Percentiles rank a stretch among this genome's conserved stretches.
These are phyloP conservation scores for Fusarium sterilihyphosum DNA, from an alignment of 2,329 filamentous ascomycete species.

Conservation along the genomic window DNA sequence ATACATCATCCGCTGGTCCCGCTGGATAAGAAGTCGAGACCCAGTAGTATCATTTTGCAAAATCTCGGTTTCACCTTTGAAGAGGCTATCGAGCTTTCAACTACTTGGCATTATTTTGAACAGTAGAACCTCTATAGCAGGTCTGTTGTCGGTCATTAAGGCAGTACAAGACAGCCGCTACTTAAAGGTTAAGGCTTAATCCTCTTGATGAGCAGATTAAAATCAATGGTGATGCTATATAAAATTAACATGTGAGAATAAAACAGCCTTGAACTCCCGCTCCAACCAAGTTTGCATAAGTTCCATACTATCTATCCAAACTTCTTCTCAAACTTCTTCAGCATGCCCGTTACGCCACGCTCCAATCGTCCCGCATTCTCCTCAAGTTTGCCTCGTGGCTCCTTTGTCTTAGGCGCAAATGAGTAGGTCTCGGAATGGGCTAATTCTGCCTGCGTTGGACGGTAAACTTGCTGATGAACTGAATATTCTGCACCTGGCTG, in stretches of 20 bases:
- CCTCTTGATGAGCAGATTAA: neutral
- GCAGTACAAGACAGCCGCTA: neutral
- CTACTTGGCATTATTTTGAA: neutral
- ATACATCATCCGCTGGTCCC: neutral
- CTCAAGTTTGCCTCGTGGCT: slow-evolving; percentile 66
- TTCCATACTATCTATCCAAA: slow-evolving; percentile 57
- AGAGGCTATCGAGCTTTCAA: neutral
- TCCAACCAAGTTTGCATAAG: neutral
- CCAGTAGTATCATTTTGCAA: neutral
- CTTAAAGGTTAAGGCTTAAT: neutral
- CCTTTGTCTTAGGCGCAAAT: slow-evolving; percentile 55
- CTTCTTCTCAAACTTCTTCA: slow-evolving; percentile 84
- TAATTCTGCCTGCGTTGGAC: slow-evolving; percentile 72
- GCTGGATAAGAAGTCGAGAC: neutral
- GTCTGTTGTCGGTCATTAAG: neutral
- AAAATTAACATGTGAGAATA: slow-evolving; percentile 17
- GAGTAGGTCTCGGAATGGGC: slow-evolving; percentile 46
- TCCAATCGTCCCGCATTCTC: slow-evolving; percentile 74
- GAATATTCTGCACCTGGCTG: slow-evolving; percentile 57
- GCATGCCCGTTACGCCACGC: slow-evolving; percentile 74
- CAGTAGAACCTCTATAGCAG: neutral
- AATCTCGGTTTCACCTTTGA: neutral
- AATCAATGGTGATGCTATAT: neutral
- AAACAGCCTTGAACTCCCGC: slow-evolving; percentile 24
- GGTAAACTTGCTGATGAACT: slow-evolving; percentile 75